These are phyloP conservation scores for Gnomoniopsis sp. DNA, from an alignment of 2,329 filamentous ascomycete species.

Conservation along the genomic window DNA sequence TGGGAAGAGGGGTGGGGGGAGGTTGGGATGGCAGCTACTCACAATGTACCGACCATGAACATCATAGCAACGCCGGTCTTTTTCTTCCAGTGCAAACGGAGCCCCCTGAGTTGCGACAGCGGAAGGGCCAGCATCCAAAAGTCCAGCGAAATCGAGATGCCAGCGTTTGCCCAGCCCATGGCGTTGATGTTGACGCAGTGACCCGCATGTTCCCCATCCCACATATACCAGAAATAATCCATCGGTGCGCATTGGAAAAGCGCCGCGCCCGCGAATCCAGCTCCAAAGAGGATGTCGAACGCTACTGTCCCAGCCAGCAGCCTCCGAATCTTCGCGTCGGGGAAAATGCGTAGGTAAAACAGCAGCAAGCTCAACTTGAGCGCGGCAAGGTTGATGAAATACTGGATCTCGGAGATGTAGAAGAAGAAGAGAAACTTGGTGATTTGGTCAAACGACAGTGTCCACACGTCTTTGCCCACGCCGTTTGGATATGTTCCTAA, in stretches of 20 bases:
- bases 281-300: slow-evolving; percentile 16
- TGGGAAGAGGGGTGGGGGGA: neutral
- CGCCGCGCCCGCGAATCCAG: slow-evolving; percentile 29
- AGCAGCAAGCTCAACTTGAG: slow-evolving; percentile 11
- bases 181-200: slow-evolving; percentile 37
- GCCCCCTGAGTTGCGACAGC: slow-evolving; percentile 31
- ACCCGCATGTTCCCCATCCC: slow-evolving; percentile 37
- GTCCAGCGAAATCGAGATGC: slow-evolving; percentile 39
- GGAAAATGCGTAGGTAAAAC: slow-evolving; percentile 16
- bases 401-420: slow-evolving; percentile 23
- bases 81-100: slow-evolving; percentile 36
- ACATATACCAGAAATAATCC: slow-evolving; percentile 37
- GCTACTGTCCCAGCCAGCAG: slow-evolving; percentile 8
- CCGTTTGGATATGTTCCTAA: slow-evolving; percentile 17
- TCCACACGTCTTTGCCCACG: slow-evolving; percentile 27
- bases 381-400: slow-evolving; percentile 8
- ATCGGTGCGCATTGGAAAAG: slow-evolving; percentile 39
- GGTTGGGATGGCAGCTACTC: neutral
- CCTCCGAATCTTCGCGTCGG: neutral
- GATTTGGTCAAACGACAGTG: slow-evolving; percentile 23
- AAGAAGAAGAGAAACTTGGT: slow-evolving; percentile 24
- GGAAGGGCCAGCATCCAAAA: slow-evolving; percentile 40
- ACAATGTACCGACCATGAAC: slow-evolving; percentile 40
- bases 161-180: slow-evolving; percentile 39
- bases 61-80: slow-evolving; percentile 40